Percentiles rank a stretch among this genome's conserved stretches.
These are phyloP conservation scores for Astrephomene gubernaculifera DNA, from an alignment of 139 green algal species.

Conservation along the genomic window DNA sequence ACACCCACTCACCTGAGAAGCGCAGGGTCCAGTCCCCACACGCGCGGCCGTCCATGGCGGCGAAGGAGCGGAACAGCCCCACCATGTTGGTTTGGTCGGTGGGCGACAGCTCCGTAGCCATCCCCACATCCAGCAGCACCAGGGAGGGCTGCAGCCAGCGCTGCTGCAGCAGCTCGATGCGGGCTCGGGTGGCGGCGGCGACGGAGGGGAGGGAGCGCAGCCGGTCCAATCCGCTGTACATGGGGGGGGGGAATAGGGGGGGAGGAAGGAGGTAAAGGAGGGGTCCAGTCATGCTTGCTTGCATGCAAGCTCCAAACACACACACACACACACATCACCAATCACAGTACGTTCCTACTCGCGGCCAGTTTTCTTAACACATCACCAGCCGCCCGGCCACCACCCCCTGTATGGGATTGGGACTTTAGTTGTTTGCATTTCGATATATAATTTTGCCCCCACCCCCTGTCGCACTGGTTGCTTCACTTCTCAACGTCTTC, in stretches of 20 bases:
- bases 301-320: no score
- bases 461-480: no score
- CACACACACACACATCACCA: no score
- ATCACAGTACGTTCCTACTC: no score
- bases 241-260: background rate
- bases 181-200: slow-evolving; percentile 20
- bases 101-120: slow-evolving; percentile 83
- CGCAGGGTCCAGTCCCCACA: slow-evolving; percentile 75
- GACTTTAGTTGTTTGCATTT: no score
- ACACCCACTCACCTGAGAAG: slow-evolving; percentile 66
- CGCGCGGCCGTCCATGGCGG: slow-evolving; percentile 62
- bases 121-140: slow-evolving; percentile 93
- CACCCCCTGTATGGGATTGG: no score
- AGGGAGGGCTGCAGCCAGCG: slow-evolving; percentile 76
- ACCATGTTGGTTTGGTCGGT: slow-evolving; percentile 82
- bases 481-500: no score
- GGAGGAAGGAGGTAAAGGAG: background rate
- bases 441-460: no score
- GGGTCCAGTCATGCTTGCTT: no score
- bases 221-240: slow-evolving; percentile 8
- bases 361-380: no score
- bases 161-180: slow-evolving; percentile 57
- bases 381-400: no score
- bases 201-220: background rate
- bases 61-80: slow-evolving; percentile 60